Percentiles rank a stretch among this genome's conserved stretches.
phyloP scores from a whole-genome alignment of 2,329 filamentous ascomycete genomes.

The Aspergillus pseudoglaucus region DNA sequence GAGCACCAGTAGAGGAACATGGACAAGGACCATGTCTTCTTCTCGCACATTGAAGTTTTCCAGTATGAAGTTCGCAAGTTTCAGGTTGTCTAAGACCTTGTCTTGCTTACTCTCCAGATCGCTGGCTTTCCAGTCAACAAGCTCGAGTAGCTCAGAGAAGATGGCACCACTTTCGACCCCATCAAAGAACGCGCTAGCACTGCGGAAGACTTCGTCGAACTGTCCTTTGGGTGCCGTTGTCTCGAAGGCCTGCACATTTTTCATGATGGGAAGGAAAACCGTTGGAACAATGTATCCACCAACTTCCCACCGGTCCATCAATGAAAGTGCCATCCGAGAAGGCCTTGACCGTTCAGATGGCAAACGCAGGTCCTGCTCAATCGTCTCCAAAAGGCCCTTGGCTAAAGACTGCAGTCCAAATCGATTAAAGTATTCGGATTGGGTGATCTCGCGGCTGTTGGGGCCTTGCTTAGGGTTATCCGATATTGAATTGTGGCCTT shows the following conservation, averaged over 20 bases:
- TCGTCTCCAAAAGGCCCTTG: constrained; percentile 68
- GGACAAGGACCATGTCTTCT: constrained; percentile 87
- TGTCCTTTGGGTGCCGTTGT: constrained; percentile 59
- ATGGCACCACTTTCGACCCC: constrained; percentile 92
- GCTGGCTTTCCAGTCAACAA: constrained; percentile 50
- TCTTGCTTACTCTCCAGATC: constrained; percentile 46
- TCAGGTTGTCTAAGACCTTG: constrained; percentile 55
- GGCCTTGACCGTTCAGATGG: constrained; percentile 70
- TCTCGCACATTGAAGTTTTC: constrained; percentile 87
- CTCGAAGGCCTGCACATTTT: constrained; percentile 72
- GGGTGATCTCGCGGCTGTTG: constrained; percentile 46
- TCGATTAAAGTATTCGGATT: constrained; percentile 74
- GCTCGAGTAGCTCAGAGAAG: constrained; percentile 70
- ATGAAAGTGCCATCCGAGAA: constrained; percentile 83
- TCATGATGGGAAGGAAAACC: constrained; percentile 79
- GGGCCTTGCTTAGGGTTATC: constrained; percentile 21
- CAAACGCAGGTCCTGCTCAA: constrained; percentile 50
- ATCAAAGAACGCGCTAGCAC: constrained; percentile 94
- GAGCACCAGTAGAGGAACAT: constrained; percentile 72
- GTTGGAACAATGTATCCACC: constrained; percentile 82
- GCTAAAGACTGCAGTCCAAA: constrained; percentile 70
- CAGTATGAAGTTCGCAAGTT: constrained; percentile 74
- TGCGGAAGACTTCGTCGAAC: constrained; percentile 80
- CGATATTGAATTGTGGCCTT: constrained; percentile 21
- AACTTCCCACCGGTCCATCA: constrained; percentile 99